These are phyloP conservation scores for Geosmithia putterillii DNA, from an alignment of 2,329 filamentous ascomycete species.

Conservation along the genomic window DNA sequence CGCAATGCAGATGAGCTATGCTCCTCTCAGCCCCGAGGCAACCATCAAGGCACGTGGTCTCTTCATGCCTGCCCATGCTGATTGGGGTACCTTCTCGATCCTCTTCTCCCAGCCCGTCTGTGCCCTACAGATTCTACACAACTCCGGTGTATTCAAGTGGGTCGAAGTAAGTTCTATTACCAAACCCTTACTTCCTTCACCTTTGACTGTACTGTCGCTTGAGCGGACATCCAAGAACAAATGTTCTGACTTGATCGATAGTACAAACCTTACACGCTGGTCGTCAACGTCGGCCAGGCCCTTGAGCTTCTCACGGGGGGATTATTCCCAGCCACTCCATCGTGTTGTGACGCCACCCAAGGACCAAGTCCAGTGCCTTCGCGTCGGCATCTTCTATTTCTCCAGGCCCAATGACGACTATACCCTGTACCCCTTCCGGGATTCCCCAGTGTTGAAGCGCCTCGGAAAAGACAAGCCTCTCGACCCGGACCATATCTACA, in stretches of 20 bases:
- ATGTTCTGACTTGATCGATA: conserved; percentile 1
- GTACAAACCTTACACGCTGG: conserved; percentile 19
- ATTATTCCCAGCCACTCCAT: conserved; percentile 17
- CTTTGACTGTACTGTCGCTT: too few relatives aligned
- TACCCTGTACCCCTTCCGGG: conserved; percentile 19
- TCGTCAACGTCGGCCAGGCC: conserved; percentile 23
- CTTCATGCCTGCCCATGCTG: conserved; percentile 26
- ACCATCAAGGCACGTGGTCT: conserved; percentile 22
- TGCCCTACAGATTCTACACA: conserved; percentile 22
- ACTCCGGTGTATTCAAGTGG: conserved; percentile 20
- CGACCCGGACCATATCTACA: conserved; percentile 11
- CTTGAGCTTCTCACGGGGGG: conserved; percentile 17
- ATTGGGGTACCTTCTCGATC: conserved; percentile 25
- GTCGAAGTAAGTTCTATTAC: conserved; percentile 8
- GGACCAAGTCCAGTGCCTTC: conserved; percentile 20
- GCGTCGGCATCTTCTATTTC: conserved; percentile 26
- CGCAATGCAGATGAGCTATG: conserved; percentile 19
- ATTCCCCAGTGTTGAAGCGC: conserved; percentile 17
- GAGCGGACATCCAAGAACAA: background rate
- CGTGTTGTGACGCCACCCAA: conserved; percentile 14
- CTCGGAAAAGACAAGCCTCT: conserved; percentile 14
- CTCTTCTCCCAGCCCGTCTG: conserved; percentile 25
- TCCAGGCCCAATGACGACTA: conserved; percentile 22
- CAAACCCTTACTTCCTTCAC: too few relatives aligned
- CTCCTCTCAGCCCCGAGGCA: conserved; percentile 18